phyloP scores from a whole-genome alignment of 2,329 filamentous ascomycete genomes.

The Alternaria gaisen region DNA sequence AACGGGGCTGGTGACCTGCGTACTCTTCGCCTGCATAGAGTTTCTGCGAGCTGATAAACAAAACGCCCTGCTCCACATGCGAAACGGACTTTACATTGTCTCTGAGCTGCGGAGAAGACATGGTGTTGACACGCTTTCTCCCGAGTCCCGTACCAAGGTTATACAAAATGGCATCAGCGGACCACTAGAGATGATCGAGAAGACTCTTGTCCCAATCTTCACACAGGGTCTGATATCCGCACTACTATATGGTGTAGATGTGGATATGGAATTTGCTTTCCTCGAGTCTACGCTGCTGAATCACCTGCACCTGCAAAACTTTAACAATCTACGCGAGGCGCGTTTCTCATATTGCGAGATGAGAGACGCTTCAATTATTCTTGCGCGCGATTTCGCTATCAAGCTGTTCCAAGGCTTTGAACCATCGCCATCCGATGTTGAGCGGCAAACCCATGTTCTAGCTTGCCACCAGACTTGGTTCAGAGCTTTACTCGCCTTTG shows the following conservation, averaged over 20 bases:
- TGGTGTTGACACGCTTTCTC: background rate
- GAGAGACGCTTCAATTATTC: slow-evolving; percentile 14
- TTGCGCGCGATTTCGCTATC: slow-evolving; percentile 13
- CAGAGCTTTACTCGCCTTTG: background rate
- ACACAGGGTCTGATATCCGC: slow-evolving; percentile 22
- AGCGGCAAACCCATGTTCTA: slow-evolving; percentile 1
- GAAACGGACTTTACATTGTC: slow-evolving; percentile 1
- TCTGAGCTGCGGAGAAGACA: background rate
- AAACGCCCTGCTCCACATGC: slow-evolving; percentile 51
- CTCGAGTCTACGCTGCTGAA: slow-evolving; percentile 4
- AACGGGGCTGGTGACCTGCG: slow-evolving; percentile 52
- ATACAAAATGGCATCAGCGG: background rate
- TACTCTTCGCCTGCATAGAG: slow-evolving; percentile 56
- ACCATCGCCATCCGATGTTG: slow-evolving; percentile 7
- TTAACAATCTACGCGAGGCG: slow-evolving; percentile 18
- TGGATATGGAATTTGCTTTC: slow-evolving; percentile 15
- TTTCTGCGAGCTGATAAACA: slow-evolving; percentile 52
- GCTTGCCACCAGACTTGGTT: slow-evolving; percentile 11
- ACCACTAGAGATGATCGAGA: slow-evolving; percentile 14
- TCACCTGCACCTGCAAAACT: slow-evolving; percentile 3
- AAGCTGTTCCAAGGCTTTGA: slow-evolving; percentile 6
- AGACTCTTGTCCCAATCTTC: slow-evolving; percentile 26
- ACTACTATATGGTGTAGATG: slow-evolving; percentile 18
- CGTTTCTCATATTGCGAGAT: slow-evolving; percentile 15
- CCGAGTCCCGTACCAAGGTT: background rate